Conservation (phyloP, 2,329 filamentous ascomycete genomes). For the Colletotrichum costaricense region DNA sequence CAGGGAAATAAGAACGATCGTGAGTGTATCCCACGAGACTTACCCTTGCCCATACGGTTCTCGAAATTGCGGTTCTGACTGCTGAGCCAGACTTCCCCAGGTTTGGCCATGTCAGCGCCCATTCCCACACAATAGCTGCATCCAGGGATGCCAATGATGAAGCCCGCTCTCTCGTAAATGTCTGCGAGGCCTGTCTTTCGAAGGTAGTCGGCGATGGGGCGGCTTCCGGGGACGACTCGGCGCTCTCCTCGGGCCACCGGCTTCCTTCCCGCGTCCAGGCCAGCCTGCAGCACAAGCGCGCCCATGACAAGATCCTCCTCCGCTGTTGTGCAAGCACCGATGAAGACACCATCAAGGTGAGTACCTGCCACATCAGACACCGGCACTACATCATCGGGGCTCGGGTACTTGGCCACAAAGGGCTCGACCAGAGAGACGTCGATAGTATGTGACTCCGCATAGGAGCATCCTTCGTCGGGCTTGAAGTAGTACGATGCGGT, state of each 20-base stretch:
- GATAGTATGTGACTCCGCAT: conserved; percentile 49
- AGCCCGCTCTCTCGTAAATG: conserved; percentile 53
- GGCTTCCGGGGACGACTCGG: conserved; percentile 53
- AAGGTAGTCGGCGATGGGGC: conserved; percentile 51
- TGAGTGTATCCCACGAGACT: conserved; percentile 40
- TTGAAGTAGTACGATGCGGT: conserved; percentile 49
- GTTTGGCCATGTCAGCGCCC: conserved; percentile 50
- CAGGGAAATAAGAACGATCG: conserved; percentile 39
- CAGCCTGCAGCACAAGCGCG: conserved; percentile 52
- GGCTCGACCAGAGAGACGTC: conserved; percentile 51
- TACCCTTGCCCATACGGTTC: conserved; percentile 56
- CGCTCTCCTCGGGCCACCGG: conserved; percentile 47
- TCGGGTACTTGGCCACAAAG: conserved; percentile 53
- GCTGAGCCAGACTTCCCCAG: conserved; percentile 56
- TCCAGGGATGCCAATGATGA: conserved; percentile 53
- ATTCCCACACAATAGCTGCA: conserved; percentile 59
- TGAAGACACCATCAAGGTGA: conserved; percentile 55
- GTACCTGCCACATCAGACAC: conserved; percentile 46
- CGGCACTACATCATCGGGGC: conserved; percentile 56
- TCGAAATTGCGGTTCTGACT: conserved; percentile 59
- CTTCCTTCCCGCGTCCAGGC: conserved; percentile 45
- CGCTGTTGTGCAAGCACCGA: conserved; percentile 58
- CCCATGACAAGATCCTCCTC: conserved; percentile 57
- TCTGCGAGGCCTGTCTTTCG: conserved; percentile 47
- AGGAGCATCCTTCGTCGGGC: conserved; percentile 51